phyloP scores from a whole-genome alignment of 306 rosid species.

The Luffa aegyptiaca region DNA sequence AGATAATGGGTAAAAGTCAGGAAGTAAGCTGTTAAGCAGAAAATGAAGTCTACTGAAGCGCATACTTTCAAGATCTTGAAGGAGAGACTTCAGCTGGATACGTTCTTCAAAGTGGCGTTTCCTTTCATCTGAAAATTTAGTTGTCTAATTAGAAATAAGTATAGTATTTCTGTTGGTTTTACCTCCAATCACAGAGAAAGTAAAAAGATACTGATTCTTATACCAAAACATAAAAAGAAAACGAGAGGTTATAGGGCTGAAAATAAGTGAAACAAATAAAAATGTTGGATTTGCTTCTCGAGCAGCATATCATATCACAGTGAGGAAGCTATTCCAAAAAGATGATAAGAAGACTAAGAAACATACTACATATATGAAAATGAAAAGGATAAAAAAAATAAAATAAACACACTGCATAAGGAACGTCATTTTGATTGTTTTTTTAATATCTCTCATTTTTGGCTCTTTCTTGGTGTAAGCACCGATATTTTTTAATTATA shows the following conservation, averaged over 20 bases:
- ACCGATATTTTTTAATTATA: no score
- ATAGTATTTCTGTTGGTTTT: neutral
- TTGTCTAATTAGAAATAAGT: conserved; percentile 14
- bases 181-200: neutral
- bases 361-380: neutral
- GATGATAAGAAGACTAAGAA: neutral
- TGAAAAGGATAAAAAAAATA: neutral
- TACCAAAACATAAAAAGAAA: neutral
- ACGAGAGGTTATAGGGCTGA: neutral
- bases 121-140: conserved; percentile 49
- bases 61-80: conserved; percentile 86
- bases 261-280: neutral
- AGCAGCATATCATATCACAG: neutral
- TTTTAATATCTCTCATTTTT: no score
- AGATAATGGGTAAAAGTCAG: neutral
- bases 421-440: no score
- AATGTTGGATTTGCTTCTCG: neutral
- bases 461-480: no score
- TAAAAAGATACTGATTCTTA: neutral
- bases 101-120: conserved; percentile 50
- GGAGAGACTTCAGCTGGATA: conserved; percentile 56
- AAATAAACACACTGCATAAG: neutral
- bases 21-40: conserved; percentile 6
- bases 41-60: conserved; percentile 6
- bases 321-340: neutral